These are phyloP conservation scores for Plantago ovata DNA, from an alignment of 257 asterid species.

Conservation along the genomic window DNA sequence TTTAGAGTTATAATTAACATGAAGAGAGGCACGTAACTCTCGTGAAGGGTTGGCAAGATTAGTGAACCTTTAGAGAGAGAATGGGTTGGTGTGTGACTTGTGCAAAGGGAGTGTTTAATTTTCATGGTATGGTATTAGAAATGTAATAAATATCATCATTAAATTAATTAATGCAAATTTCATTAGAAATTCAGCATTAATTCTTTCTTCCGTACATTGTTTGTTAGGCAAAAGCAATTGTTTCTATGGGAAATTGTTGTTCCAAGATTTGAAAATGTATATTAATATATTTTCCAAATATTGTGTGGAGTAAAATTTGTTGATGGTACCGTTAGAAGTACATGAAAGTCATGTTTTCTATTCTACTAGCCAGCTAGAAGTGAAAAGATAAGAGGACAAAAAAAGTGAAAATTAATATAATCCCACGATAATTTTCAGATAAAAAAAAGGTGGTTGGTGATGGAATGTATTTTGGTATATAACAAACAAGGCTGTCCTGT, in stretches of 20 bases:
- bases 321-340: background rate
- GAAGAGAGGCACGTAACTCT: conserved; percentile 58
- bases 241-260: too few species aligned
- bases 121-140: background rate
- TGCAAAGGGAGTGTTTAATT: conserved; percentile 75
- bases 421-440: background rate
- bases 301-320: too few species aligned
- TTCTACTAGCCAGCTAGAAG: too few species aligned
- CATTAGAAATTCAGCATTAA: background rate
- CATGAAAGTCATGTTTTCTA: background rate
- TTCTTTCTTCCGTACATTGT: too few species aligned
- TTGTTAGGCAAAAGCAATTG: too few species aligned
- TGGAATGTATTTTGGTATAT: conserved; percentile 2
- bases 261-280: too few species aligned
- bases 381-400: too few species aligned
- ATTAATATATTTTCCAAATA: background rate
- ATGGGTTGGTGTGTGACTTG: conserved; percentile 50
- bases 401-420: too few species aligned
- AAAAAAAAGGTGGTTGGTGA: background rate
- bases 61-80: conserved; percentile 30
- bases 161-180: background rate
- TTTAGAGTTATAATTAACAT: conserved; percentile 30
- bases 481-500: conserved; percentile 24
- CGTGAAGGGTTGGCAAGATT: conserved; percentile 70
- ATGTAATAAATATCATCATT: conserved; percentile 8